Percentiles rank a stretch among this genome's conserved stretches.
Conservation (phyloP, 495 filamentous ascomycete species). For the Monascus purpureus region DNA sequence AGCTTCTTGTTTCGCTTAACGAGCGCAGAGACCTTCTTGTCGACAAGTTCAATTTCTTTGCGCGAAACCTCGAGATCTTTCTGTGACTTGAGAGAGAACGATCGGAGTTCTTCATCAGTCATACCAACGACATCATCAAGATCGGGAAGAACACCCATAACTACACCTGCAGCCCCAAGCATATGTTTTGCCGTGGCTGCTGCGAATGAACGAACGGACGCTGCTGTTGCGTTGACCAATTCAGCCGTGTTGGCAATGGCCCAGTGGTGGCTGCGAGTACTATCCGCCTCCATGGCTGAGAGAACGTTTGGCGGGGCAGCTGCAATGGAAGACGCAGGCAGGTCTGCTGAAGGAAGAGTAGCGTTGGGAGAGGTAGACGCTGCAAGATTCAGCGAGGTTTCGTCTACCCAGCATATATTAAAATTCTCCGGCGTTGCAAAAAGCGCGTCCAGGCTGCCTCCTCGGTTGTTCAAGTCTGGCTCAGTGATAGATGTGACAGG, state of each 20-base stretch:
- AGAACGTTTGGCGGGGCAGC: conserved; percentile 24
- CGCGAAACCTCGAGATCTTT: conserved; percentile 28
- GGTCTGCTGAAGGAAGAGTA: conserved; percentile 10
- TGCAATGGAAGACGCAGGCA: not conserved
- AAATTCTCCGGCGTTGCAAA: conserved; percentile 30
- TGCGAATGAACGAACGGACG: conserved; percentile 28
- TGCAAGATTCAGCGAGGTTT: conserved; percentile 11
- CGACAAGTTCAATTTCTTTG: conserved; percentile 29
- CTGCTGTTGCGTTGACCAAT: conserved; percentile 26
- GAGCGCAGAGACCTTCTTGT: conserved; percentile 32
- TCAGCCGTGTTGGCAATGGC: conserved; percentile 30
- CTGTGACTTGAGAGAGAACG: conserved; percentile 22
- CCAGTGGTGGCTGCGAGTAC: conserved; percentile 29
- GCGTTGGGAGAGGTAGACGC: conserved; percentile 14
- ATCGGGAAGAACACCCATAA: conserved; percentile 17
- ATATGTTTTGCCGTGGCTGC: conserved; percentile 29
- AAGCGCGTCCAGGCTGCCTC: conserved; percentile 29
- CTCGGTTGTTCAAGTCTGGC: conserved; percentile 24
- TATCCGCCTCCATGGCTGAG: conserved; percentile 32
- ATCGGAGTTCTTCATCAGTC: conserved; percentile 27
- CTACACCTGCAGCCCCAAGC: conserved; percentile 21
- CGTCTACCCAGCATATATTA: conserved; percentile 30
- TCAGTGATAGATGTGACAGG: conserved; percentile 15
- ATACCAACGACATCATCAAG: conserved; percentile 29
- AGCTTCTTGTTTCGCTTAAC: conserved; percentile 38